Evolutionary conservation across 805 yeast species (phyloP).

Genomic region (Saturnispora ahearnii): DNA sequence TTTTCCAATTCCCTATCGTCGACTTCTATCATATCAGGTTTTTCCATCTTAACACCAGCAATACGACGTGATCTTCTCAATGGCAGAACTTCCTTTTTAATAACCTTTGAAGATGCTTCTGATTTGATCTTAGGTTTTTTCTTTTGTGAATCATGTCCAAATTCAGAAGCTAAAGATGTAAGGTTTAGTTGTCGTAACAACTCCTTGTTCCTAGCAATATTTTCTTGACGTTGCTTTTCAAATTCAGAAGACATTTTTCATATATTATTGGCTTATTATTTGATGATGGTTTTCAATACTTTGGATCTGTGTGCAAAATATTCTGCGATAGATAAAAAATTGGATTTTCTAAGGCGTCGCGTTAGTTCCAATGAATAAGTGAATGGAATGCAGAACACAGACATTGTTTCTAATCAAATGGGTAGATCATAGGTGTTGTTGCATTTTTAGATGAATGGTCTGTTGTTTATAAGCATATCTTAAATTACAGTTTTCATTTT

Average conservation of each 20-base stretch:
- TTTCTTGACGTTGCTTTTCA: conserved; percentile 63
- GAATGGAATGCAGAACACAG: too few species aligned
- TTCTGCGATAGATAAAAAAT: too few species aligned
- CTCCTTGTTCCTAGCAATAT: conserved; percentile 76
- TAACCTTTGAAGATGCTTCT: conserved; percentile 15
- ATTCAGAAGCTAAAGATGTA: conserved; percentile 39
- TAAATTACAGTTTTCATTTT: too few species aligned
- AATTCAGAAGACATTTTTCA: conserved; percentile 42
- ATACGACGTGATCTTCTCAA: conserved; percentile 70
- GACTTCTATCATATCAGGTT: conserved; percentile 29
- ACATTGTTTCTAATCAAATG: too few species aligned
- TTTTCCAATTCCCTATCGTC: conserved; percentile 35
- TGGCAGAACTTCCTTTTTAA: conserved; percentile 37
- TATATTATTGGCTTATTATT: neutral
- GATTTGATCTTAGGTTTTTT: conserved; percentile 4
- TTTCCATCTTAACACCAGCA: conserved; percentile 49
- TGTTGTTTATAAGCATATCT: too few species aligned
- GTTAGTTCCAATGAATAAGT: too few species aligned
- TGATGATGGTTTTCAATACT: too few species aligned
- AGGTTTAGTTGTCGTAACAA: conserved; percentile 64
- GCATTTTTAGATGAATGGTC: too few species aligned
- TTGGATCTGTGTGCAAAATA: too few species aligned
- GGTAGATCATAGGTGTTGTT: too few species aligned
- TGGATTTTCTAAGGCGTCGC: too few species aligned
- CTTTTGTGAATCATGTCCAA: conserved; percentile 7